phyloP scores from a whole-genome alignment of 768 basidiomycete genomes.

The Phaeotremella fagi region DNA sequence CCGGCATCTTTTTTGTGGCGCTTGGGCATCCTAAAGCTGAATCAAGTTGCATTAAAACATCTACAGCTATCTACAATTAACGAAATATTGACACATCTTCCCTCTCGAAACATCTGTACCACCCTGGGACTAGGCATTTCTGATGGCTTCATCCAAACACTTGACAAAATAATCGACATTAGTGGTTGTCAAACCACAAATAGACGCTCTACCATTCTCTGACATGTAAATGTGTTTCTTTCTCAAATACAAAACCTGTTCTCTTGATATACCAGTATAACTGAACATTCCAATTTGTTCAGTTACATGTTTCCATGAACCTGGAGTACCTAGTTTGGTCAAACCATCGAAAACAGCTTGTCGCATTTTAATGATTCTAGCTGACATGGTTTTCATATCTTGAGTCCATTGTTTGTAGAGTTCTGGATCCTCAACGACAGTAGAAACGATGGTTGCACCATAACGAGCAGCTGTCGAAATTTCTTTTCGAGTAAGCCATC shows the following conservation, averaged over 20 bases:
- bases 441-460: conserved; percentile 61
- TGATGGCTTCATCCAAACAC: background rate
- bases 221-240: conserved; percentile 16
- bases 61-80: too few relatives aligned
- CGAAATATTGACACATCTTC: too few relatives aligned
- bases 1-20: too few relatives aligned
- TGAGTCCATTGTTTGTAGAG: conserved; percentile 34
- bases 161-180: background rate
- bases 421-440: conserved; percentile 24
- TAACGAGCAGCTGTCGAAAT: conserved; percentile 73
- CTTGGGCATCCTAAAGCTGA: too few relatives aligned
- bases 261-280: conserved; percentile 50
- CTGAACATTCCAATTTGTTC: conserved; percentile 98
- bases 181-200: background rate
- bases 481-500: conserved; percentile 29
- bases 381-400: conserved; percentile 85
- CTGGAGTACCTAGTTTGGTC: conserved; percentile 74
- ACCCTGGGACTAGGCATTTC: background rate
- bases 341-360: conserved; percentile 65
- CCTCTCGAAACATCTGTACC: too few relatives aligned
- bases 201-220: conserved; percentile 3
- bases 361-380: conserved; percentile 83
- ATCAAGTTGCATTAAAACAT: too few relatives aligned
- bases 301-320: conserved; percentile 84
- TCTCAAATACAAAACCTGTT: conserved; percentile 11